phyloP scores from a whole-genome alignment of 495 filamentous ascomycete species.

The Acidiella bohemica region DNA sequence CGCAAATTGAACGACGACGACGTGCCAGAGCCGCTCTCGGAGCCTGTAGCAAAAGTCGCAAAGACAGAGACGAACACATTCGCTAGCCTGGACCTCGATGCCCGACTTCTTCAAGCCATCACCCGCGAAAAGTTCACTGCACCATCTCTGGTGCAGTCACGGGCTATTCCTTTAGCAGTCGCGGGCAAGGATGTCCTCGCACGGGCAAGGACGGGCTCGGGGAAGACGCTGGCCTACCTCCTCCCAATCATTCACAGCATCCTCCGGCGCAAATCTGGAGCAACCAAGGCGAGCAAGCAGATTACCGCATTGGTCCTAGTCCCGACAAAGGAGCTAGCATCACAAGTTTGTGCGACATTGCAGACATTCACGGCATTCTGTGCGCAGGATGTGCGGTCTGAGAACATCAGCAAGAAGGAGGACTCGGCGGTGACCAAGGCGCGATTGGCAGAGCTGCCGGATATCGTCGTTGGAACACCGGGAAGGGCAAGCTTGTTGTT shows the following conservation, averaged over 20 bases:
- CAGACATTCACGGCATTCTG: constrained; percentile 66
- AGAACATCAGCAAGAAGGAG: constrained; percentile 79
- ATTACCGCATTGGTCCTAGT: constrained; percentile 73
- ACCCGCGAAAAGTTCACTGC: constrained; percentile 68
- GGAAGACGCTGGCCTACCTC: constrained; percentile 96
- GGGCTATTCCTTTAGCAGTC: constrained; percentile 80
- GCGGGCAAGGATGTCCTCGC: constrained; percentile 83
- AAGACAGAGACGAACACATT: constrained; percentile 30
- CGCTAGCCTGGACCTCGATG: constrained; percentile 55
- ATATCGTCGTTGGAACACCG: constrained; percentile 82
- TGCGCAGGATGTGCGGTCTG: constrained; percentile 60
- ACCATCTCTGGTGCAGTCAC: constrained; percentile 74
- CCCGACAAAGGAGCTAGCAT: constrained; percentile 83
- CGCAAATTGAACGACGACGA: neutral
- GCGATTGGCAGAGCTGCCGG: constrained; percentile 73
- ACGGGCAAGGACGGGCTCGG: constrained; percentile 82
- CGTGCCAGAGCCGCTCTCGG: constrained; percentile 32
- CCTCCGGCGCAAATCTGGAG: constrained; percentile 49
- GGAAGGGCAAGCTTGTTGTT: constrained; percentile 58
- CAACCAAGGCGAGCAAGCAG: constrained; percentile 10
- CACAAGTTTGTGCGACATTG: constrained; percentile 68
- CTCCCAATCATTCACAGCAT: constrained; percentile 74
- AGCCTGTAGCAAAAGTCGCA: neutral
- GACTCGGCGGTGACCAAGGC: constrained; percentile 74
- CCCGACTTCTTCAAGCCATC: constrained; percentile 73